A percentile compares a stretch with the other conserved stretches of the same genome.
These are phyloP conservation scores for Starmera pachycereana DNA, from an alignment of 805 yeast species.

Conservation along the genomic window DNA sequence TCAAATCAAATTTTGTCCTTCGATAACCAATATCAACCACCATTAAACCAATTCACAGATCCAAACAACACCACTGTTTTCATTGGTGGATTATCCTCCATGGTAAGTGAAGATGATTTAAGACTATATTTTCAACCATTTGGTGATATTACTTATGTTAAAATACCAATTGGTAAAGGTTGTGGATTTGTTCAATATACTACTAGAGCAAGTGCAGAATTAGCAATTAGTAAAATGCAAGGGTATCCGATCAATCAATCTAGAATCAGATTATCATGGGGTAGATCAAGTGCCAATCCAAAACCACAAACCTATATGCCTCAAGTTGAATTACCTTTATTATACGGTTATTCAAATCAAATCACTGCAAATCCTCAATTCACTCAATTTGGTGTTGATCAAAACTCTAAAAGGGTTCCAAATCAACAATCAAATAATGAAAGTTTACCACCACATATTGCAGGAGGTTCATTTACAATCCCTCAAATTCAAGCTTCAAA, in stretches of 20 bases:
- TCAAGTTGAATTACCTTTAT: slow-evolving; percentile 15
- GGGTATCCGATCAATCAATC: slow-evolving; percentile 83
- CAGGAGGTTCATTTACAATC: slow-evolving; percentile 9
- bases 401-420: slow-evolving; percentile 1
- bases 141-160: slow-evolving; percentile 69
- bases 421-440: not conserved
- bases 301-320: slow-evolving; percentile 13
- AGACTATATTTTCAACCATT: slow-evolving; percentile 50
- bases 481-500: slow-evolving; percentile 5
- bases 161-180: slow-evolving; percentile 62
- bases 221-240: slow-evolving; percentile 79
- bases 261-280: slow-evolving; percentile 82
- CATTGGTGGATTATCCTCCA: slow-evolving; percentile 53
- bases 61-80: slow-evolving; percentile 71
- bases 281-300: slow-evolving; percentile 37
- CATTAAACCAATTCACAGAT: slow-evolving; percentile 60
- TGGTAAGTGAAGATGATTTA: slow-evolving; percentile 52
- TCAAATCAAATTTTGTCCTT: slow-evolving; percentile 10
- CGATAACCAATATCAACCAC: slow-evolving; percentile 38
- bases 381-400: not conserved
- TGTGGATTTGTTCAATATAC: slow-evolving; percentile 86
- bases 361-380: not conserved
- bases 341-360: slow-evolving; percentile 12
- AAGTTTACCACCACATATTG: not conserved
- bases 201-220: slow-evolving; percentile 72